Conservation (phyloP, 1,139 yeast genomes). For the Scheffersomyces insectosa region DNA sequence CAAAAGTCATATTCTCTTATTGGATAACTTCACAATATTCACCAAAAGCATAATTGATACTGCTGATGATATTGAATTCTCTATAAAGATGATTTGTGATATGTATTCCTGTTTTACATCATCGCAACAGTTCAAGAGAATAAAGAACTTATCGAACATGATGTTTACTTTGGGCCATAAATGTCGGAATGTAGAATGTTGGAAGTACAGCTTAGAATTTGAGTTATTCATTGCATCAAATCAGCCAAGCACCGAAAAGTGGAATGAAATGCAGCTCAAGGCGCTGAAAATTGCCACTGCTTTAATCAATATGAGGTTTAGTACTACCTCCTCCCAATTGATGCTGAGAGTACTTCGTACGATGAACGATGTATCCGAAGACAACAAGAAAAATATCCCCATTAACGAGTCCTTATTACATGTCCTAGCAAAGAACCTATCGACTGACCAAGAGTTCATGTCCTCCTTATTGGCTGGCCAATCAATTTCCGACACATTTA, state of each 20-base stretch:
- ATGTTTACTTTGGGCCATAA: slow-evolving; percentile 11
- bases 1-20: slow-evolving; percentile 18
- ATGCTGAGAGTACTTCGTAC: slow-evolving; percentile 1
- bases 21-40: slow-evolving; percentile 24
- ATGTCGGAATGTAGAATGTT: slow-evolving; percentile 4
- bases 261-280: slow-evolving; percentile 15
- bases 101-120: slow-evolving; percentile 15
- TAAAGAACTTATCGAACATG: slow-evolving; percentile 30
- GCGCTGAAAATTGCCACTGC: slow-evolving; percentile 18
- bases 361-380: too few species aligned
- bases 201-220: slow-evolving; percentile 19
- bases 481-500: slow-evolving; percentile 1
- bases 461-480: too few species aligned
- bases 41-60: slow-evolving; percentile 12
- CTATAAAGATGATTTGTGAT: slow-evolving; percentile 4
- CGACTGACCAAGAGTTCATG: too few species aligned
- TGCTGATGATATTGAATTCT: slow-evolving; percentile 2
- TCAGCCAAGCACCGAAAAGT: slow-evolving; percentile 10
- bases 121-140: slow-evolving; percentile 27
- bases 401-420: too few species aligned
- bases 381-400: too few species aligned
- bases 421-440: too few species aligned
- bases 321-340: slow-evolving; percentile 4
- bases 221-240: slow-evolving; percentile 20
- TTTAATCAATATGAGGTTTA: slow-evolving; percentile 5